Evolutionary conservation across 169 alveolate genomes (phyloP).

Genomic region (Plasmodium vinckei): DNA sequence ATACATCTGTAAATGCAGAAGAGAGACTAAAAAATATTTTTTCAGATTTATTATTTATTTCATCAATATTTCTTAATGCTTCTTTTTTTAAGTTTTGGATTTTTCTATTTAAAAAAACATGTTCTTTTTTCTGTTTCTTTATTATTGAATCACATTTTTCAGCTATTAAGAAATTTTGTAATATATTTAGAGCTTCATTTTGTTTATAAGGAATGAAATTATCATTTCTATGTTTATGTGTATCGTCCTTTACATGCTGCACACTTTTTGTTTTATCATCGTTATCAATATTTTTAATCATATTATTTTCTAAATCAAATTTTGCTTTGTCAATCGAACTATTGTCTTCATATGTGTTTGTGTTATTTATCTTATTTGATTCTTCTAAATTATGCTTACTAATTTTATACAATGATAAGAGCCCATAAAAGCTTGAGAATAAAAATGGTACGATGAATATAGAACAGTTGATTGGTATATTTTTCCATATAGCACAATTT

Average conservation of each 20-base stretch:
- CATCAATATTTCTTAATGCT: conserved; percentile 38
- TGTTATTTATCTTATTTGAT: background rate
- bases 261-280: background rate
- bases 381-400: conserved; percentile 4
- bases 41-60: conserved; percentile 48
- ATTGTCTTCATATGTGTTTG: background rate
- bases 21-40: conserved; percentile 72
- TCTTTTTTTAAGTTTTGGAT: conserved; percentile 60
- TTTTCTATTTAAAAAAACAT: conserved; percentile 53
- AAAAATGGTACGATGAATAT: conserved; percentile 48
- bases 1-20: conserved; percentile 70
- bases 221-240: background rate
- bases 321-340: background rate
- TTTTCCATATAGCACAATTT: conserved; percentile 63
- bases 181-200: conserved; percentile 36
- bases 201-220: background rate
- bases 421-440: conserved; percentile 48
- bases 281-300: background rate
- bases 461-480: conserved; percentile 61
- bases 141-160: conserved; percentile 54
- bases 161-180: conserved; percentile 51
- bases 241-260: background rate
- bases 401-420: conserved; percentile 58
- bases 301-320: conserved; percentile 1
- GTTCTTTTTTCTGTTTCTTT: conserved; percentile 50